Evolutionary conservation across 495 filamentous ascomycete species (phyloP).

Genomic region (Penicillium soppii): DNA sequence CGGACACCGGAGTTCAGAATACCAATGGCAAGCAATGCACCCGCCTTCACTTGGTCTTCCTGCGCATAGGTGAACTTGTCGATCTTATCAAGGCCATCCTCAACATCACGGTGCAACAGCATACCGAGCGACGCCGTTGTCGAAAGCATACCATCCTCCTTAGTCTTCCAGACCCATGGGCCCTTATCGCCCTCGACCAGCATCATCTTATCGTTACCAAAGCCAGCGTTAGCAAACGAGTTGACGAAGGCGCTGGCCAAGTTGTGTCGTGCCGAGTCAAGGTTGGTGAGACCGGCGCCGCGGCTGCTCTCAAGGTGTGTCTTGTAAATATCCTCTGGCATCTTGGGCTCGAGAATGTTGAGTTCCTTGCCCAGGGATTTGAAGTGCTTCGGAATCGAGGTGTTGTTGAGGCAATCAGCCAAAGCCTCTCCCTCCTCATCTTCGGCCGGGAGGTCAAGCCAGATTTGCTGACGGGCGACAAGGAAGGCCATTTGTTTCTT

Average conservation of each 20-base stretch:
- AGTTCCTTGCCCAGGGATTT: constrained; percentile 91
- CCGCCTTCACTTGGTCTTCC: constrained; percentile 87
- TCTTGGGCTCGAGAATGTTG: constrained; percentile 95
- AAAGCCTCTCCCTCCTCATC: constrained; percentile 69
- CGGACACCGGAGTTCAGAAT: constrained; percentile 91
- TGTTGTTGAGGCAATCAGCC: constrained; percentile 80
- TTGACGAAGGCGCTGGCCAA: constrained; percentile 96
- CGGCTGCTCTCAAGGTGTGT: constrained; percentile 94
- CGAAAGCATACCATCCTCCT: constrained; percentile 96
- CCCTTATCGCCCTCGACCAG: constrained; percentile 74
- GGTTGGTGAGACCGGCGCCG: constrained; percentile 86
- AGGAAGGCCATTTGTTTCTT: constrained; percentile 96
- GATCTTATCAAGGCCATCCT: constrained; percentile 83
- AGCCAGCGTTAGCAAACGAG: constrained; percentile 92
- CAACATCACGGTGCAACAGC: constrained; percentile 87
- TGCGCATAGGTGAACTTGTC: constrained; percentile 84
- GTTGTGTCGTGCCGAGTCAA: constrained; percentile 94
- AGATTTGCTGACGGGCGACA: constrained; percentile 86
- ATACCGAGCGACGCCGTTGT: constrained; percentile 91
- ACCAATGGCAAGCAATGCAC: constrained; percentile 84
- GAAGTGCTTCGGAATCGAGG: constrained; percentile 85
- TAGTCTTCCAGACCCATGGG: constrained; percentile 98
- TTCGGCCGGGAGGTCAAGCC: constrained; percentile 64
- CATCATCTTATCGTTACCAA: constrained; percentile 96
- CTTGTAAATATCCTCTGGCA: constrained; percentile 99